Evolutionary conservation across 192 early-diverging fungal species (phyloP).

Genomic region (Linnemannia schmuckeri): DNA sequence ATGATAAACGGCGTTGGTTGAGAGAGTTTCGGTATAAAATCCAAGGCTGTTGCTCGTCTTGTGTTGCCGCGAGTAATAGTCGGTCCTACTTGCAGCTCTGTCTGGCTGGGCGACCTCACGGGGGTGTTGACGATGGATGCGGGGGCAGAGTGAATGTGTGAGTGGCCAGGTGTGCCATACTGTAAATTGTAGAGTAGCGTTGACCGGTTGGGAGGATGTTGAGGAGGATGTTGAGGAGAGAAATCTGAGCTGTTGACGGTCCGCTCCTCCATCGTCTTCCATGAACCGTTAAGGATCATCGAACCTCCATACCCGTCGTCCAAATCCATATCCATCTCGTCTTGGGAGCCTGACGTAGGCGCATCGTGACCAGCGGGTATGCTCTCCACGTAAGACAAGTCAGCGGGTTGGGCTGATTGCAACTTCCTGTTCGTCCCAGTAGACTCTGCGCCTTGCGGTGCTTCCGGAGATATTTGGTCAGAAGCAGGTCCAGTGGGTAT

Average conservation of each 20-base stretch:
- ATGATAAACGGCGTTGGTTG: constrained; percentile 25
- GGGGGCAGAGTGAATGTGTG: constrained; percentile 18
- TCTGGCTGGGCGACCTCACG: neutral
- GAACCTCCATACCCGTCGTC: constrained; percentile 22
- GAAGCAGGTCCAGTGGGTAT: neutral
- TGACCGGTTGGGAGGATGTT: neutral
- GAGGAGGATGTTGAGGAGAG: neutral
- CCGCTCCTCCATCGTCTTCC: constrained; percentile 34
- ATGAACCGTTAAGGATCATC: constrained; percentile 34
- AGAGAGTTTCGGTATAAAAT: constrained; percentile 16
- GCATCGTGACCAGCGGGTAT: neutral
- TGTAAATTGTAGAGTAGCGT: neutral
- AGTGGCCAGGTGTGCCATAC: neutral
- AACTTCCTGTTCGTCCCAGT: neutral
- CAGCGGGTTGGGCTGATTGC: neutral
- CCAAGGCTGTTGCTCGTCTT: constrained; percentile 37
- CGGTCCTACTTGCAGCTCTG: neutral
- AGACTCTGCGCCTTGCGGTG: neutral
- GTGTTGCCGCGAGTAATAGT: neutral
- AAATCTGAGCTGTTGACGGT: neutral
- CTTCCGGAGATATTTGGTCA: neutral
- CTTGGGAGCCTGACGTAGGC: constrained; percentile 3
- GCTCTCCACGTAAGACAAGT: neutral
- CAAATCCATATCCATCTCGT: constrained; percentile 40
- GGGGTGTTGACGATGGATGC: neutral